Percentiles rank a stretch among this genome's conserved stretches.
Conservation (phyloP, 148 eudicot species). For the Vaccinium vitisidaea region DNA sequence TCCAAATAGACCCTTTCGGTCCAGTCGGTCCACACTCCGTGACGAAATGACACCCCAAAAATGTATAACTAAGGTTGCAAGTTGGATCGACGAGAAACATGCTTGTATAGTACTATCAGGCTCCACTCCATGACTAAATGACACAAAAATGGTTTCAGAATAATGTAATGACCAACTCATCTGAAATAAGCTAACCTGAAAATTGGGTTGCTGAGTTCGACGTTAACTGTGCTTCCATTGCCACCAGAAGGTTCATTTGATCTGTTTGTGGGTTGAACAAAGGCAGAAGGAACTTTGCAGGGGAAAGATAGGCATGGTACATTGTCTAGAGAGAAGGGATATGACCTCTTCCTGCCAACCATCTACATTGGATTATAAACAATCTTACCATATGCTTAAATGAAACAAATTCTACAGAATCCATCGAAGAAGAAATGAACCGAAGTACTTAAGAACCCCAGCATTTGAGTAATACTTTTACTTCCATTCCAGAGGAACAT, state of each 20-base stretch:
- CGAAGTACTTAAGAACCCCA: not conserved
- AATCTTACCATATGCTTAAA: not conserved
- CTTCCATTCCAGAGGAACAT: not conserved
- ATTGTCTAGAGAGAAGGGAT: conserved; percentile 47
- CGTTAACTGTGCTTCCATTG: conserved; percentile 29
- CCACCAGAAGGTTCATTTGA: conserved; percentile 34
- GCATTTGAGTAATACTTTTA: not conserved
- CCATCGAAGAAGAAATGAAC: not conserved
- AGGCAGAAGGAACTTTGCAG: conserved; percentile 24
- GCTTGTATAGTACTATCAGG: not conserved
- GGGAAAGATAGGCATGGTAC: conserved; percentile 45
- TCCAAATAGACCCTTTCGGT: no score
- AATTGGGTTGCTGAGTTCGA: conserved; percentile 30
- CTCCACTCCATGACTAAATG: not conserved
- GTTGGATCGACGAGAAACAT: not conserved
- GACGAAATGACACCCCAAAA: no score
- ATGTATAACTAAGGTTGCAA: not conserved
- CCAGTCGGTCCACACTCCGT: no score
- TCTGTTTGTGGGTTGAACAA: conserved; percentile 21
- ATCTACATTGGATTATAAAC: conserved; percentile 39
- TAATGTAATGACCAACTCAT: not conserved
- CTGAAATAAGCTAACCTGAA: conserved; percentile 39
- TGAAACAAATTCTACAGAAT: not conserved
- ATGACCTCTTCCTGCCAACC: conserved; percentile 59
- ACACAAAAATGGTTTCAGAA: not conserved